phyloP scores from a whole-genome alignment of 495 filamentous ascomycete genomes.

The Rostrohypoxylon terebratum region DNA sequence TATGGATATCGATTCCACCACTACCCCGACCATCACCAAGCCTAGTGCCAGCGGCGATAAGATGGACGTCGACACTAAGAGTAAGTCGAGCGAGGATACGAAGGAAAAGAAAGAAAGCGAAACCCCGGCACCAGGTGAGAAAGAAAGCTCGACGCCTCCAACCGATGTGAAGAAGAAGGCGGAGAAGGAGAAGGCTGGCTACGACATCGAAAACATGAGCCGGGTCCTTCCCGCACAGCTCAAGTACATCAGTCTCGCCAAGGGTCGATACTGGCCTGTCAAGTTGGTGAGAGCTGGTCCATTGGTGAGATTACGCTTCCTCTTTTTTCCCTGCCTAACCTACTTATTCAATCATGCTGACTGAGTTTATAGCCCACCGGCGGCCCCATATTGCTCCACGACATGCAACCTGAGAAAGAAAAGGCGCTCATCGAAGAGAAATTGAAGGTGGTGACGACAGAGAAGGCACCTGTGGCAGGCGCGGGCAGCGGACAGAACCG shows the following conservation, averaged over 20 bases:
- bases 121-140: slow-evolving; percentile 59
- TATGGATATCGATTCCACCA: slow-evolving; percentile 89
- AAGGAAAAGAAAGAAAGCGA: slow-evolving; percentile 70
- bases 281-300: slow-evolving; percentile 78
- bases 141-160: slow-evolving; percentile 62
- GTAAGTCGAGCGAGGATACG: slow-evolving; percentile 70
- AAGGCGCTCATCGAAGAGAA: slow-evolving; percentile 87
- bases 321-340: no score
- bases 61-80: slow-evolving; percentile 87
- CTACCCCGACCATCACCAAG: slow-evolving; percentile 75
- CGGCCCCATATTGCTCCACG: slow-evolving; percentile 89
- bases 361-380: slow-evolving; percentile 78
- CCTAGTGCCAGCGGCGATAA: slow-evolving; percentile 74
- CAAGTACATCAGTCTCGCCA: slow-evolving; percentile 92
- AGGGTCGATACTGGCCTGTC: slow-evolving; percentile 89
- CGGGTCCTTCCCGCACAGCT: slow-evolving; percentile 92
- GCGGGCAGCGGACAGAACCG: slow-evolving; percentile 44
- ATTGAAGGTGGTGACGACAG: slow-evolving; percentile 78
- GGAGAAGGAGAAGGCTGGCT: slow-evolving; percentile 97
- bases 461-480: slow-evolving; percentile 67
- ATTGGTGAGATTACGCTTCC: slow-evolving; percentile 15
- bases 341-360: slow-evolving; percentile 58
- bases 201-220: slow-evolving; percentile 96
- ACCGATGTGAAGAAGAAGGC: slow-evolving; percentile 79
- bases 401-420: slow-evolving; percentile 81